Conservation (phyloP, 176 grass and related monocot genomes). For the Aegilops bicornis region DNA sequence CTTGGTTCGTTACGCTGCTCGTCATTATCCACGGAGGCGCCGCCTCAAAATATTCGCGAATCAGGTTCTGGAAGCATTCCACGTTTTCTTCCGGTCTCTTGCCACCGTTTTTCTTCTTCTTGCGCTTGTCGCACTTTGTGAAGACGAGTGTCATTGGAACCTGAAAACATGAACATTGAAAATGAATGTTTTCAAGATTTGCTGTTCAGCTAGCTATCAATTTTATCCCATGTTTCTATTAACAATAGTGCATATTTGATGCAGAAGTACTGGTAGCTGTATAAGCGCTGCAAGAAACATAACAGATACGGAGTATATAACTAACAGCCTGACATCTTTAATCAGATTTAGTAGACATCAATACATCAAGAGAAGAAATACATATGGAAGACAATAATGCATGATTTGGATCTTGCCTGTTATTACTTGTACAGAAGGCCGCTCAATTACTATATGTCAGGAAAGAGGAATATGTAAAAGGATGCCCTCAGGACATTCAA, state of each 20-base stretch:
- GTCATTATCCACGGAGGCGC: constrained; percentile 98
- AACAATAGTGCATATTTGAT: background rate
- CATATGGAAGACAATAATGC: constrained; percentile 9
- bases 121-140: constrained; percentile 97
- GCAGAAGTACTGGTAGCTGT: background rate
- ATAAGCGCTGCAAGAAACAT: background rate
- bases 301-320: background rate
- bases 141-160: constrained; percentile 94
- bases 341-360: background rate
- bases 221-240: background rate
- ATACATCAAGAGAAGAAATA: constrained; percentile 26
- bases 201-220: constrained; percentile 1
- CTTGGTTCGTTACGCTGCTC: constrained; percentile 84
- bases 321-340: background rate
- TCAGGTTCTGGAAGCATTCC: constrained; percentile 69
- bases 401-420: background rate
- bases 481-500: background rate
- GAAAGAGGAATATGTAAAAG: constrained; percentile 1
- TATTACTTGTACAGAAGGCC: background rate
- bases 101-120: constrained; percentile 94
- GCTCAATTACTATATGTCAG: background rate
- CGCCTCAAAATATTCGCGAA: constrained; percentile 72
- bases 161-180: constrained; percentile 36
- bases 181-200: background rate
- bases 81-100: constrained; percentile 91